Conservation (phyloP, 192 early-diverging fungal genomes). For the Podila minutissima region DNA sequence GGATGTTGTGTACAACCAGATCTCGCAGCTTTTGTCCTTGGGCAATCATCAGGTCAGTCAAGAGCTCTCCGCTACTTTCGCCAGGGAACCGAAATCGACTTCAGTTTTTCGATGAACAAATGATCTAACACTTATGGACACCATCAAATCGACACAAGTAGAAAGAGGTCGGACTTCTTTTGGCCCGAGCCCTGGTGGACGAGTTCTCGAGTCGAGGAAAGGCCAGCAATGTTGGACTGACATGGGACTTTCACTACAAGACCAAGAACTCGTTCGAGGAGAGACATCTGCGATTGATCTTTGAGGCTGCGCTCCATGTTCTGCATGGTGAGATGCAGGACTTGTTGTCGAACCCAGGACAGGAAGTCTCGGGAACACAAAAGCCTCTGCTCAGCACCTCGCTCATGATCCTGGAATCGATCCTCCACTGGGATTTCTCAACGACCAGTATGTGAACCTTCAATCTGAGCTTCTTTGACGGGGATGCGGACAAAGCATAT, state of each 20-base stretch:
- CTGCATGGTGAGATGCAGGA: slow-evolving; percentile 57
- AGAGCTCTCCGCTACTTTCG: slow-evolving; percentile 3
- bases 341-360: slow-evolving; percentile 19
- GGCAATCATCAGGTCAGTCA: slow-evolving; percentile 39
- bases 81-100: not conserved
- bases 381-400: slow-evolving; percentile 34
- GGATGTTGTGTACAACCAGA: slow-evolving; percentile 62
- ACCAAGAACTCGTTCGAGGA: slow-evolving; percentile 73
- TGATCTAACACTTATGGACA: not conserved
- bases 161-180: slow-evolving; percentile 57
- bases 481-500: too few relatives aligned
- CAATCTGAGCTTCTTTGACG: too few relatives aligned
- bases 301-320: slow-evolving; percentile 59
- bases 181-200: slow-evolving; percentile 66
- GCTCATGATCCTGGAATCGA: slow-evolving; percentile 38
- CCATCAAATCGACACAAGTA: not conserved
- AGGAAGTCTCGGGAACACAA: slow-evolving; percentile 45
- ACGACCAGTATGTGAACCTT: slow-evolving; percentile 24
- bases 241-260: slow-evolving; percentile 73
- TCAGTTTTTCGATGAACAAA: not conserved
- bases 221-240: slow-evolving; percentile 68
- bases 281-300: slow-evolving; percentile 58
- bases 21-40: slow-evolving; percentile 60
- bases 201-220: slow-evolving; percentile 70
- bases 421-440: slow-evolving; percentile 50